phyloP scores from a whole-genome alignment of 257 asterid species.

The Solanum chilense region DNA sequence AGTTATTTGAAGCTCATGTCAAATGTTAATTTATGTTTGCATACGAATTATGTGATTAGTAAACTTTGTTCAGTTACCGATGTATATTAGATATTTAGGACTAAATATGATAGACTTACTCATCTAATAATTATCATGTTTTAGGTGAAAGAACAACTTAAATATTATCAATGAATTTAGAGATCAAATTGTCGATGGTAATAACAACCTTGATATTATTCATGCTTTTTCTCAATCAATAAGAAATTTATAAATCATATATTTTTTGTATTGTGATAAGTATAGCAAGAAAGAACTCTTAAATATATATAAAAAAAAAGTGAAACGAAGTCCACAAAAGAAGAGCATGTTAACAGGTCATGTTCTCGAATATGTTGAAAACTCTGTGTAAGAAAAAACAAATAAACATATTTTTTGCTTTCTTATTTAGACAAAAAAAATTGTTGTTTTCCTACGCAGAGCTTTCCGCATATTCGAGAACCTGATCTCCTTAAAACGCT shows the following conservation, averaged over 20 bases:
- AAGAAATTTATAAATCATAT: not conserved
- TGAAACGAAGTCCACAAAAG: not conserved
- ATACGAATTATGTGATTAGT: not conserved
- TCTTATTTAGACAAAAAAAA: not conserved
- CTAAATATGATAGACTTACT: not conserved
- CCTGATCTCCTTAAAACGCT: not conserved
- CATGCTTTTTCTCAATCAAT: not conserved
- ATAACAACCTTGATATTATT: not conserved
- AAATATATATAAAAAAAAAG: too few relatives aligned
- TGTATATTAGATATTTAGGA: not conserved
- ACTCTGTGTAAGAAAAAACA: not conserved
- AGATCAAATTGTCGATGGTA: conserved; percentile 8
- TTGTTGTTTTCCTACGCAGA: not conserved
- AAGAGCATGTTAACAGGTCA: not conserved
- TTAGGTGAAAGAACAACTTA: conserved; percentile 6
- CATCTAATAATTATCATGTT: not conserved
- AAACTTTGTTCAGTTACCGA: not conserved
- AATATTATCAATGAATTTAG: conserved; percentile 21
- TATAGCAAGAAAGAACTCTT: too few relatives aligned
- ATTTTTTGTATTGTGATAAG: too few relatives aligned
- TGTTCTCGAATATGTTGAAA: not conserved
- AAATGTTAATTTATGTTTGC: not conserved
- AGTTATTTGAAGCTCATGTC: not conserved
- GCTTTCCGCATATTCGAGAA: not conserved
- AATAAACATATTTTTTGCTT: too few relatives aligned